Percentiles rank a stretch among this genome's conserved stretches.
These are phyloP conservation scores for Homolaphlyctis polyrhiza DNA, from an alignment of 371 early-diverging fungal species.

Conservation along the genomic window DNA sequence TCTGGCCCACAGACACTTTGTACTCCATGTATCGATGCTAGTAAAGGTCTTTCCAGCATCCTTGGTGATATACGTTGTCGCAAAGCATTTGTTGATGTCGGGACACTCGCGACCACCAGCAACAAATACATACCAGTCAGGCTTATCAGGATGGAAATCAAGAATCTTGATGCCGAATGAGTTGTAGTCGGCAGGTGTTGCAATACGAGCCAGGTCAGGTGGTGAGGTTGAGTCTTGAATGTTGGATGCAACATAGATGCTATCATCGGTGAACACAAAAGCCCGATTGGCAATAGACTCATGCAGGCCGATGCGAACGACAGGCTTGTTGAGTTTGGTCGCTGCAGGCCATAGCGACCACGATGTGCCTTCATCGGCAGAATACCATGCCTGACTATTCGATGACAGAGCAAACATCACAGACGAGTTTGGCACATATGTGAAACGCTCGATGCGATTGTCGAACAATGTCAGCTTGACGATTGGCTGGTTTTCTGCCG, in stretches of 20 bases:
- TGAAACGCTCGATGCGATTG: conserved; percentile 30
- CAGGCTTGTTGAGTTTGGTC: conserved; percentile 9
- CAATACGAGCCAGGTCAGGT: conserved; percentile 41
- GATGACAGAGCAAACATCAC: conserved; percentile 30
- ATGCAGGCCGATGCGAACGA: conserved; percentile 28
- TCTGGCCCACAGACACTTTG: conserved; percentile 71
- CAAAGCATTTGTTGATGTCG: conserved; percentile 49
- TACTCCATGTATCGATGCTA: conserved; percentile 63
- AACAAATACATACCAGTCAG: conserved; percentile 74
- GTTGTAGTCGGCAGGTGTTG: conserved; percentile 59
- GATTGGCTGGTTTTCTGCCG: conserved; percentile 9
- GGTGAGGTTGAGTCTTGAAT: conserved; percentile 15
- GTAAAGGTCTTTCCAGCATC: conserved; percentile 68
- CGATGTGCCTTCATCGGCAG: conserved; percentile 29
- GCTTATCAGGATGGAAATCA: conserved; percentile 78
- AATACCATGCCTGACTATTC: conserved; percentile 17
- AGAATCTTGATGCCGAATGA: conserved; percentile 51
- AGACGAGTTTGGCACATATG: conserved; percentile 49
- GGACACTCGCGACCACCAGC: conserved; percentile 45
- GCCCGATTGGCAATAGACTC: conserved; percentile 35
- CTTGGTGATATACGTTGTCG: conserved; percentile 65
- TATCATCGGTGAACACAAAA: conserved; percentile 63
- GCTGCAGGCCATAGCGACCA: conserved; percentile 20
- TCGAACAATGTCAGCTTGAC: conserved; percentile 14
- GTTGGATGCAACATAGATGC: conserved; percentile 58